Conservation (phyloP, 2,329 filamentous ascomycete genomes). For the Tricladium varicosporioides region DNA sequence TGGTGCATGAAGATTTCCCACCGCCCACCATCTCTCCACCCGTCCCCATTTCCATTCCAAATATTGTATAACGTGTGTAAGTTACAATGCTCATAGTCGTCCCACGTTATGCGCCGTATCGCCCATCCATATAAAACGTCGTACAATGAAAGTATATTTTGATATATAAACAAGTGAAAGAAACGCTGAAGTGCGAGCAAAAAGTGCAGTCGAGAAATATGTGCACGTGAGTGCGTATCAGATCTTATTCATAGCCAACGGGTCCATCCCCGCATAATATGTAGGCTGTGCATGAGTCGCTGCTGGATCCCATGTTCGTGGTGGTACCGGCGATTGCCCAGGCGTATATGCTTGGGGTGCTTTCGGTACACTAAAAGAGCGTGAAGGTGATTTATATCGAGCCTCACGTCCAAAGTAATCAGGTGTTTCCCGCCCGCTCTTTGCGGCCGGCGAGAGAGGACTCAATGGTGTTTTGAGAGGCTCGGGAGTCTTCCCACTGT, state of each 20-base stretch:
- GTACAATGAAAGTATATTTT: not conserved
- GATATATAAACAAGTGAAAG: slow-evolving; percentile 18
- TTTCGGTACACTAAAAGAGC: slow-evolving; percentile 47
- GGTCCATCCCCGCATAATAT: slow-evolving; percentile 26
- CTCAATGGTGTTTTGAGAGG: slow-evolving; percentile 22
- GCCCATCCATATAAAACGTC: not conserved
- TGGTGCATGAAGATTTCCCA: not conserved
- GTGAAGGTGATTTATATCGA: slow-evolving; percentile 44
- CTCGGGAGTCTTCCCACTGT: slow-evolving; percentile 31
- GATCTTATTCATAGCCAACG: slow-evolving; percentile 32
- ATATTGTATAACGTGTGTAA: too few species aligned
- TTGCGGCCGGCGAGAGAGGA: slow-evolving; percentile 25
- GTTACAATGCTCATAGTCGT: not conserved
- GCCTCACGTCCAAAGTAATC: slow-evolving; percentile 43
- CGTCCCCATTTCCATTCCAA: too few species aligned
- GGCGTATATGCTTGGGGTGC: slow-evolving; percentile 32
- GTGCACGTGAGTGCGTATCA: slow-evolving; percentile 15
- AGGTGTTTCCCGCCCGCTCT: slow-evolving; percentile 31
- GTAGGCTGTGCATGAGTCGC: slow-evolving; percentile 24
- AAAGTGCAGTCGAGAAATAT: slow-evolving; percentile 4
- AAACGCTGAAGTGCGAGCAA: slow-evolving; percentile 24
- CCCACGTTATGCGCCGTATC: not conserved
- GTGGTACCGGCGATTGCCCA: not conserved
- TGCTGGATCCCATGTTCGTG: slow-evolving; percentile 24
- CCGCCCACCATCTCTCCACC: not conserved